Evolutionary conservation across 805 yeast species (phyloP), one percentile per base, ranked within the genome.

Genomic region (Wickerhamiella brachini): DNA sequence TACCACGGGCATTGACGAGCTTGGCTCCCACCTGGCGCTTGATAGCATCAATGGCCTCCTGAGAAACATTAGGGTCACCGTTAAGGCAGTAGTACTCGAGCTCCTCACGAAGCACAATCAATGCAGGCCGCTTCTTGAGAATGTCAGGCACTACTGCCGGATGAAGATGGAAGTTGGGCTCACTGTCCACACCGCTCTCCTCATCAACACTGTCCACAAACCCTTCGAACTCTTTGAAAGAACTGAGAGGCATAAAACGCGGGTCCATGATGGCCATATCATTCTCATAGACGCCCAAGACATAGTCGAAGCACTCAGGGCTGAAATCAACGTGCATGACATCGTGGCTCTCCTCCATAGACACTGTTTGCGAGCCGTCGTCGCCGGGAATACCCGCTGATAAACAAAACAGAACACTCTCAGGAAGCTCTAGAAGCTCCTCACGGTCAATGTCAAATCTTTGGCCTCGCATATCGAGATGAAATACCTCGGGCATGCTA

Each of bases 71-170:
- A 1, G 74, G 52, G 66, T 42, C 45, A 44, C 86, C 89, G 2
- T 96, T 94, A 17, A 93, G 81, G 56, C 94, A 85, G 66, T 89
- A 93, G 67, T 78, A 93, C 64, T 93, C 98, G 57, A 93, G 73
- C 66, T 93, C 98, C 65, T 93, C 98, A 55, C 97, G 74, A 50
- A 93, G 72, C 3, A 90, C 96, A 51, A 93, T 87, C 44, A 93
- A 81, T 0, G 95, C 83, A 0, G 97, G 98, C 57, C 86, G 84
- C 54, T 79, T 80, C 56, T 78, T 80, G 54, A 89, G 70, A 3
- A 88, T 78, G 45, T 78, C 80, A 2, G 82, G 63, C 9, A 57
- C 45, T 13, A 51, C 57, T 9, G 31, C 17, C 2, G 57, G 51
- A 21, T 49, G 15, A 26, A 47, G 15, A 22, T 50, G 51, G 20